Evolutionary conservation across 768 basidiomycete species (phyloP).

Genomic region (Psilocybe subaeruginosa): DNA sequence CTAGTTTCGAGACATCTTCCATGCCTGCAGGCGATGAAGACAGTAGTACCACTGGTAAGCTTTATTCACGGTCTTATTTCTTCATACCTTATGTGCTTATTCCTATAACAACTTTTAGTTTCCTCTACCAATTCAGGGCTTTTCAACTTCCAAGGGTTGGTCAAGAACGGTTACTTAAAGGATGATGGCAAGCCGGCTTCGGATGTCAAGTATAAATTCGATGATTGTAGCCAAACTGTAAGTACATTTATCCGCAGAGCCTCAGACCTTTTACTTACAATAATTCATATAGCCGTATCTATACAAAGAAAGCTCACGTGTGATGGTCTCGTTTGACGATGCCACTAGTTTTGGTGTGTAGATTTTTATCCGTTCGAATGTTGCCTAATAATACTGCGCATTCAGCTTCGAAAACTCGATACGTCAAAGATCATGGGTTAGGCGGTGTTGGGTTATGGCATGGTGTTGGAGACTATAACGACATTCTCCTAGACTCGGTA

Average conservation of each 20-base stretch:
- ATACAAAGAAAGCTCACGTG: constrained; percentile 50
- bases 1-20: constrained; percentile 45
- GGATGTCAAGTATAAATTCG: constrained; percentile 52
- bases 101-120: neutral
- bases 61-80: constrained; percentile 34
- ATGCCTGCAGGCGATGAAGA: constrained; percentile 50
- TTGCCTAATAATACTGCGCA: neutral
- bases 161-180: constrained; percentile 51
- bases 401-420: constrained; percentile 52
- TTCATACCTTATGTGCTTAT: neutral
- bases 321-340: constrained; percentile 70
- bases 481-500: constrained; percentile 57
- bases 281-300: constrained; percentile 54
- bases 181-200: constrained; percentile 39
- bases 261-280: neutral
- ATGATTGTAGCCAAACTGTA: constrained; percentile 73
- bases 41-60: constrained; percentile 29
- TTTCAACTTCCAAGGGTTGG: constrained; percentile 59
- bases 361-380: neutral
- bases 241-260: constrained; percentile 20
- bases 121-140: constrained; percentile 37
- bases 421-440: constrained; percentile 50
- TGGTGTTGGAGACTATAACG: constrained; percentile 51
- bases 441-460: constrained; percentile 70
- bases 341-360: constrained; percentile 50